phyloP scores from a whole-genome alignment of 495 filamentous ascomycete species.

The Xylaria sp. region DNA sequence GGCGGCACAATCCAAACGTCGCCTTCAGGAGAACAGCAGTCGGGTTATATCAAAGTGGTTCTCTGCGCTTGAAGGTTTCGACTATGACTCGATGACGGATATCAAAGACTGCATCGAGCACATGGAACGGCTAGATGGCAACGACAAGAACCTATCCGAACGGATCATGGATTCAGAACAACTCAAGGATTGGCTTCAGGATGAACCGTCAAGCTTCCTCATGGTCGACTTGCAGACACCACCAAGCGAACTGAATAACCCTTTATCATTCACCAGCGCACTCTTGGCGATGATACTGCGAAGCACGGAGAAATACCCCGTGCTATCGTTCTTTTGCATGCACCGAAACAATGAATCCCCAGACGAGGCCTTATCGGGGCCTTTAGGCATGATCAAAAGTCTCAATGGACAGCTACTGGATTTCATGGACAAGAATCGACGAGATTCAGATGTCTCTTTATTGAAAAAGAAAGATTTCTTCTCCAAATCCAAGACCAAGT shows the following conservation, averaged over 20 bases:
- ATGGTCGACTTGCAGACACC: constrained; percentile 6
- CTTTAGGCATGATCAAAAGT: constrained; percentile 1
- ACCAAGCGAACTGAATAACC: not conserved
- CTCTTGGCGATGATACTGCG: not conserved
- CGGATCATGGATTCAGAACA: not conserved
- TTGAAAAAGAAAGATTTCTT: not conserved
- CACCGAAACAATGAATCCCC: not conserved
- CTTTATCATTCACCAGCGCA: constrained; percentile 1
- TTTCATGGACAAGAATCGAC: not conserved
- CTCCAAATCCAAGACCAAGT: not conserved
- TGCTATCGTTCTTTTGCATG: not conserved
- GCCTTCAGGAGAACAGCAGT: not conserved
- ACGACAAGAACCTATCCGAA: not conserved
- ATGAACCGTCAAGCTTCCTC: not conserved
- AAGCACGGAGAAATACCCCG: not conserved
- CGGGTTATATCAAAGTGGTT: not conserved
- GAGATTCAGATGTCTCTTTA: not conserved
- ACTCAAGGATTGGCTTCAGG: not conserved
- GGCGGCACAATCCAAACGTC: not conserved
- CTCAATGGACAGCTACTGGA: not conserved
- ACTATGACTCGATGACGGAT: not conserved
- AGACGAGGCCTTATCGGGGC: not conserved
- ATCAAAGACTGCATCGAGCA: not conserved
- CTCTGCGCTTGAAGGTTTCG: not conserved
- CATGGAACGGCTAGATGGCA: not conserved